These are phyloP conservation scores for Yamadazyma friedrichii DNA, from an alignment of 1,139 yeast species.

Conservation along the genomic window DNA sequence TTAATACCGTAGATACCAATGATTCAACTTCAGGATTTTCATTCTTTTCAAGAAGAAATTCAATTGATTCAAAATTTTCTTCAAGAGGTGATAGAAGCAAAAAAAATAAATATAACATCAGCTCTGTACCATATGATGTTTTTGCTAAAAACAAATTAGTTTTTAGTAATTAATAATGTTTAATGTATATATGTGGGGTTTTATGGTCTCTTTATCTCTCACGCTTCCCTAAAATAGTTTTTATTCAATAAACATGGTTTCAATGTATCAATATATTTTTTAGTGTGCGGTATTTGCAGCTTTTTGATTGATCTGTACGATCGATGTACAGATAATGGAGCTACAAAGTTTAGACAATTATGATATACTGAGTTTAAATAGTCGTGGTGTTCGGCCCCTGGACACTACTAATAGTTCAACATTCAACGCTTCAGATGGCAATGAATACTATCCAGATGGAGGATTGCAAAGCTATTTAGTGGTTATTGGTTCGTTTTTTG, in stretches of 20 bases:
- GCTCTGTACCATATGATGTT: constrained; percentile 29
- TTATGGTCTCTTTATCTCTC: neutral
- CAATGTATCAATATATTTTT: too few species aligned
- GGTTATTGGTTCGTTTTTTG: constrained; percentile 60
- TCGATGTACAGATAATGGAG: too few species aligned
- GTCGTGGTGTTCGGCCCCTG: too few species aligned
- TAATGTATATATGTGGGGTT: constrained; percentile 1
- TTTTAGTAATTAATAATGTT: constrained; percentile 16
- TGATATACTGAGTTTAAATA: neutral
- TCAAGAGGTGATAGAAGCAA: constrained; percentile 18
- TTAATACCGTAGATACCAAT: constrained; percentile 26
- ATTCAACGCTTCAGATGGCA: constrained; percentile 1
- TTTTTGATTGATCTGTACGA: too few species aligned
- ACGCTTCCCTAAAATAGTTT: neutral
- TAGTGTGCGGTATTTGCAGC: too few species aligned
- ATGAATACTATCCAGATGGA: constrained; percentile 56
- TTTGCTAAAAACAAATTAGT: constrained; percentile 20
- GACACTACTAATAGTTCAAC: too few species aligned
- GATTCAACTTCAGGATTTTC: constrained; percentile 37
- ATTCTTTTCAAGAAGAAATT: constrained; percentile 24
- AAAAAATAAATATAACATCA: constrained; percentile 31
- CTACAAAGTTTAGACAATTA: neutral
- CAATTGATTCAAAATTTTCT: constrained; percentile 19
- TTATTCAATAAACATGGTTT: neutral
- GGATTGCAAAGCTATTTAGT: constrained; percentile 58